These are phyloP conservation scores for Geosmithia flava DNA, from an alignment of 2,329 filamentous ascomycete genomes.

Conservation along the genomic window DNA sequence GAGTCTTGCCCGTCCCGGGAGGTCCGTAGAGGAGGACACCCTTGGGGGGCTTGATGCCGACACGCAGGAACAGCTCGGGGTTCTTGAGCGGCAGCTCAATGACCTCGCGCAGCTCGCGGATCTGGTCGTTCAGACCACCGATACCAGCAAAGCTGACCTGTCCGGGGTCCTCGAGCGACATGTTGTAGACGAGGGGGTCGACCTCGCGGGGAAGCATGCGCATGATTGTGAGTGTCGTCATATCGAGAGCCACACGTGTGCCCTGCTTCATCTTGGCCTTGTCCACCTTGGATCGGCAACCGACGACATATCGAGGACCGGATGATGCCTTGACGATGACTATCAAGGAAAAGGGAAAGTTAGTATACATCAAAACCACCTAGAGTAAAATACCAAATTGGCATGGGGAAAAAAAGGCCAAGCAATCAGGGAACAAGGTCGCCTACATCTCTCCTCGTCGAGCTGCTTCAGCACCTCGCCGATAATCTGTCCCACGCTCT, in stretches of 20 bases:
- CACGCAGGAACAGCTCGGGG: slow-evolving; percentile 89
- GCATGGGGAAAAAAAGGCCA: too few species aligned
- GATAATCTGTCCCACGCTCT: slow-evolving; percentile 98
- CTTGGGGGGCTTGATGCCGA: slow-evolving; percentile 98
- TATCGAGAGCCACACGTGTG: slow-evolving; percentile 91
- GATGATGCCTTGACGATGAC: slow-evolving; percentile 98
- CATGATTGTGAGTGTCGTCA: slow-evolving; percentile 99
- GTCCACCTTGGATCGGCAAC: slow-evolving; percentile 96
- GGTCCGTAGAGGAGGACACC: slow-evolving; percentile 93
- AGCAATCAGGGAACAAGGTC: background rate
- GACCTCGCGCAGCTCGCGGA: slow-evolving; percentile 90
- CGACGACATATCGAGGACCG: slow-evolving; percentile 93
- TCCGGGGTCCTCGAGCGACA: slow-evolving; percentile 96
- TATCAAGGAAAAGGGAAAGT: slow-evolving; percentile 20
- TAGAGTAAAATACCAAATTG: background rate
- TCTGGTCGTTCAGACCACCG: slow-evolving; percentile 95
- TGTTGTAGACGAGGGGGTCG: slow-evolving; percentile 98
- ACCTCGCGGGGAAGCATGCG: slow-evolving; percentile 98
- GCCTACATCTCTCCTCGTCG: slow-evolving; percentile 92
- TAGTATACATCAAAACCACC: background rate
- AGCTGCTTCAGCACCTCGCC: slow-evolving; percentile 98
- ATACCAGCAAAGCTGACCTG: slow-evolving; percentile 98
- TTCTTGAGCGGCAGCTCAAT: slow-evolving; percentile 98
- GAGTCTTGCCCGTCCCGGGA: slow-evolving; percentile 91
- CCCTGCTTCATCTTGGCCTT: slow-evolving; percentile 96